These are phyloP conservation scores for Dendrobium nobile DNA, from an alignment of 106 monocot species.

Conservation along the genomic window DNA sequence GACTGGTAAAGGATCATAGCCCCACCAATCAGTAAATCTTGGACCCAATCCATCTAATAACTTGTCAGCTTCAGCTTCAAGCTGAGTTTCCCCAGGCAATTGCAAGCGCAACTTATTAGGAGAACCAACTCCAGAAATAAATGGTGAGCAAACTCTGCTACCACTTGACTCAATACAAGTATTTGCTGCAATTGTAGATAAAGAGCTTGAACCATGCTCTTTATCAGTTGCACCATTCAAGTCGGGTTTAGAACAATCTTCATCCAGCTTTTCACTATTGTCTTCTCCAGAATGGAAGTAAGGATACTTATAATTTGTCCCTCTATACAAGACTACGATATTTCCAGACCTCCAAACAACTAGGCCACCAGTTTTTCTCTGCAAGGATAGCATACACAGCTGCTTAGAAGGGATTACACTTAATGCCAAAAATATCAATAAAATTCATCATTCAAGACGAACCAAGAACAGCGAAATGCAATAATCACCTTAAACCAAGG, in stretches of 20 bases:
- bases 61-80: slow-evolving; percentile 69
- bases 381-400: slow-evolving; percentile 10
- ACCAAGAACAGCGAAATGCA: not conserved
- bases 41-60: slow-evolving; percentile 90
- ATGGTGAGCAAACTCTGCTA: slow-evolving; percentile 13
- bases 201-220: slow-evolving; percentile 13
- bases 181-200: not conserved
- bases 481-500: not conserved
- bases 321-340: slow-evolving; percentile 82
- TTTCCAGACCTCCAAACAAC: slow-evolving; percentile 98
- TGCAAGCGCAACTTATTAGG: slow-evolving; percentile 66
- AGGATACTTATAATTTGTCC: slow-evolving; percentile 75
- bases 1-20: slow-evolving; percentile 71
- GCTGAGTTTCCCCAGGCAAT: slow-evolving; percentile 62
- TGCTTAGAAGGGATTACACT: not conserved
- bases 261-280: not conserved
- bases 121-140: slow-evolving; percentile 75
- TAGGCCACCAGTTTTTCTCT: slow-evolving; percentile 98
- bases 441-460: not conserved
- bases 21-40: slow-evolving; percentile 97
- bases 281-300: slow-evolving; percentile 57
- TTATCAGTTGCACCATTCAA: slow-evolving; percentile 6
- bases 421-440: not conserved
- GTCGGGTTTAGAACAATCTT: slow-evolving; percentile 10
- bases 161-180: slow-evolving; percentile 9